These are phyloP conservation scores for Cercospora sojina DNA, from an alignment of 2,329 filamentous ascomycete genomes.

Conservation along the genomic window DNA sequence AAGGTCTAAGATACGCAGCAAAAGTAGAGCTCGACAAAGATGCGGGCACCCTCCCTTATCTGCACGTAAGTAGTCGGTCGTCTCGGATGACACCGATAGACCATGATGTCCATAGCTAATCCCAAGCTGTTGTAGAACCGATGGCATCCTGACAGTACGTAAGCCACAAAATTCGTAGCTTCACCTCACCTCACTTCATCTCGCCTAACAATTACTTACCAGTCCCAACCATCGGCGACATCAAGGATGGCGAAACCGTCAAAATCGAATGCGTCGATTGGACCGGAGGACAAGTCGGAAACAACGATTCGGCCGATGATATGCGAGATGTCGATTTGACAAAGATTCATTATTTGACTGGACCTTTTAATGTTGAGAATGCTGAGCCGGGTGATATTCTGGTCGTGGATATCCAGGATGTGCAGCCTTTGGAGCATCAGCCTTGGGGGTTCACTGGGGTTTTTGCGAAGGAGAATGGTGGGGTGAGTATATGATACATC, in stretches of 20 bases:
- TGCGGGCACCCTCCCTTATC: conserved; percentile 63
- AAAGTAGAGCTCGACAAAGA: conserved; percentile 72
- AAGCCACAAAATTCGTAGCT: neutral
- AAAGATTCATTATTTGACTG: conserved; percentile 81
- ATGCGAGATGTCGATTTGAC: conserved; percentile 81
- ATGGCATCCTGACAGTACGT: conserved; percentile 85
- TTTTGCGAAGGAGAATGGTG: conserved; percentile 78
- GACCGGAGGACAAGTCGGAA: conserved; percentile 72
- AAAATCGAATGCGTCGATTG: conserved; percentile 93
- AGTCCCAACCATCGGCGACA: conserved; percentile 73
- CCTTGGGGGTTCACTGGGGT: conserved; percentile 90
- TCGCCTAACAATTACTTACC: conserved; percentile 4
- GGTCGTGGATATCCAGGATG: conserved; percentile 86
- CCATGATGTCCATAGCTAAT: conserved; percentile 18
- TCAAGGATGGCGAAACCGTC: conserved; percentile 81
- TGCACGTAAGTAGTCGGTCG: conserved; percentile 24
- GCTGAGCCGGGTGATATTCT: conserved; percentile 83
- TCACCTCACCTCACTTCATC: conserved; percentile 9
- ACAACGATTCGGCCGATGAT: conserved; percentile 89
- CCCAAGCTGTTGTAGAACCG: conserved; percentile 62
- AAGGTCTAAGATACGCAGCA: conserved; percentile 67
- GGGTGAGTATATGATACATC: conserved; percentile 38
- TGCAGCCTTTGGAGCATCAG: conserved; percentile 80
- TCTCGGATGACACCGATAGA: conserved; percentile 19
- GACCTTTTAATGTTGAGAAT: conserved; percentile 81